These are phyloP conservation scores for Saussurea involucrata DNA, from an alignment of 129 eudicot genomes.

Conservation along the genomic window DNA sequence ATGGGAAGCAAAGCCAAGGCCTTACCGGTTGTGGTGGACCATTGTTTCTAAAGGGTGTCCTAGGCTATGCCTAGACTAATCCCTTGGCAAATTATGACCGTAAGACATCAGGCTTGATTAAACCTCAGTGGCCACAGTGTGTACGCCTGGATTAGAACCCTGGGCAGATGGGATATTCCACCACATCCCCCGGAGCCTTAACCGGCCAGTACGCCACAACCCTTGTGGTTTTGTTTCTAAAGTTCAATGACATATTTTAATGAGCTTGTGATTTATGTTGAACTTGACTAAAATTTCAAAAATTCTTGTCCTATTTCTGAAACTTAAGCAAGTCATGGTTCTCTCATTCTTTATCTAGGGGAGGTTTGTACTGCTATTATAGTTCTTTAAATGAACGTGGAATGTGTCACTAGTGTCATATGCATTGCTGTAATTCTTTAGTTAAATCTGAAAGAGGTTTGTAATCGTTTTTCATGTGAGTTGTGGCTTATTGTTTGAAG, in stretches of 20 bases:
- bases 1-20: neutral
- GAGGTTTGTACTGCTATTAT: conserved; percentile 8
- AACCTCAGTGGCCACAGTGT: no score
- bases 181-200: no score
- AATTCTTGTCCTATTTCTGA: neutral
- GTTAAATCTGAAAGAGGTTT: neutral
- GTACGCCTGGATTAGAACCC: no score
- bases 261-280: neutral
- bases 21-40: neutral
- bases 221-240: neutral
- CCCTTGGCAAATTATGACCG: no score
- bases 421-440: neutral
- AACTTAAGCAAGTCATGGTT: conserved; percentile 2
- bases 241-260: neutral
- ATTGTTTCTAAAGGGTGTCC: no score
- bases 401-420: conserved; percentile 5
- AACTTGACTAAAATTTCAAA: neutral
- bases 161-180: no score
- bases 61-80: no score
- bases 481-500: neutral
- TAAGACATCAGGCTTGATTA: no score
- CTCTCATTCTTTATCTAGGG: conserved; percentile 6
- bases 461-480: neutral
- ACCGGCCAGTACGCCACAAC: no score
- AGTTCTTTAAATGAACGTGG: neutral